Evolutionary conservation across 176 grass and related monocot species (phyloP).

Genomic region (Paspalum notatum): DNA sequence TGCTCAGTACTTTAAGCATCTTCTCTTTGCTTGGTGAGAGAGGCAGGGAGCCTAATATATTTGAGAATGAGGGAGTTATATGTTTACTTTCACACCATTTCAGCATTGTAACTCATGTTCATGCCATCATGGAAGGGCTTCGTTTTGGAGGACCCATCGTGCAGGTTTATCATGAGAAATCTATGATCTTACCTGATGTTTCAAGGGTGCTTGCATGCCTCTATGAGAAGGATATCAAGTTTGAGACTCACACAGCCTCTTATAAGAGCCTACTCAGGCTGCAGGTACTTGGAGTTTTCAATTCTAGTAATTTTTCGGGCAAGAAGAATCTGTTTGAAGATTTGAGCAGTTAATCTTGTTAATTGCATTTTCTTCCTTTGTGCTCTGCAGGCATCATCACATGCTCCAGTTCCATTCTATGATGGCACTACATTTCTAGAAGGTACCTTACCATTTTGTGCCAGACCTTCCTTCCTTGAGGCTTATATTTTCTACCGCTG

Average conservation of each 20-base stretch:
- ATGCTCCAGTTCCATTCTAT: conserved; percentile 66
- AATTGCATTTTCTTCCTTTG: conserved; percentile 18
- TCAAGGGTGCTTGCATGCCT: conserved; percentile 89
- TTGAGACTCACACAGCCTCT: conserved; percentile 41
- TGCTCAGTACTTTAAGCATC: conserved; percentile 65
- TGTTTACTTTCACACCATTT: conserved; percentile 23
- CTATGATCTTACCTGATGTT: conserved; percentile 70
- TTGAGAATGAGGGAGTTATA: conserved; percentile 26
- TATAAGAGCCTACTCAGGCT: conserved; percentile 70
- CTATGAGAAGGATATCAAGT: conserved; percentile 75
- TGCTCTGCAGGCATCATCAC: conserved; percentile 56
- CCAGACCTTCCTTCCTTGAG: not conserved
- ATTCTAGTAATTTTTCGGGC: conserved; percentile 3
- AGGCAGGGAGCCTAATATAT: conserved; percentile 57
- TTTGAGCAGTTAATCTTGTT: conserved; percentile 18
- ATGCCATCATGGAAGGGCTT: conserved; percentile 55
- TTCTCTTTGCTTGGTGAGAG: conserved; percentile 72
- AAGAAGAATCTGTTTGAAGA: conserved; percentile 6
- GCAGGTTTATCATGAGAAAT: conserved; percentile 78
- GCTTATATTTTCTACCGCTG: conserved; percentile 17
- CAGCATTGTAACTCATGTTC: conserved; percentile 29
- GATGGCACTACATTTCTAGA: conserved; percentile 71
- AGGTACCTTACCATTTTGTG: conserved; percentile 40
- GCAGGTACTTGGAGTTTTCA: conserved; percentile 59
- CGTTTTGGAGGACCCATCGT: conserved; percentile 49